These are phyloP conservation scores for Pelargonium citronellum DNA, from an alignment of 441 rosid species.

Conservation along the genomic window DNA sequence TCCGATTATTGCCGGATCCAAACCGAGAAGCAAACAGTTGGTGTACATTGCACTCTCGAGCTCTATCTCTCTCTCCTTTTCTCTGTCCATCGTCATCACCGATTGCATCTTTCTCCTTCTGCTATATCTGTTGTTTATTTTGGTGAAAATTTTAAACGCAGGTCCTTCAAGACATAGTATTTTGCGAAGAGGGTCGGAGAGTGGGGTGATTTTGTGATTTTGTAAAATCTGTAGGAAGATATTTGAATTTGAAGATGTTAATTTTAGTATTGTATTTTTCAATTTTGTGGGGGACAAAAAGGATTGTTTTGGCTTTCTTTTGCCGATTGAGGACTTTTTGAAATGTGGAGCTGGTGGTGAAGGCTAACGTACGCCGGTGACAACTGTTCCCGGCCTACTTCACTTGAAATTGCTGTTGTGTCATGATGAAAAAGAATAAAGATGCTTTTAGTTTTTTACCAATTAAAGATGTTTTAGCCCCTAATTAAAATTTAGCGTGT, in stretches of 20 bases:
- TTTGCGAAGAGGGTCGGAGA: background rate
- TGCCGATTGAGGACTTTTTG: background rate
- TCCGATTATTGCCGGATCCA: constrained; percentile 95
- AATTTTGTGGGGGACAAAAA: constrained; percentile 17
- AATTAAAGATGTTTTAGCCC: no score
- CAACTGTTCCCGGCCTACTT: constrained; percentile 23
- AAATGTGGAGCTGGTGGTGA: background rate
- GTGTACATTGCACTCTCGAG: constrained; percentile 99
- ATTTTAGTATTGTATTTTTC: background rate
- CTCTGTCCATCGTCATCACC: constrained; percentile 96
- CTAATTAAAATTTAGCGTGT: no score
- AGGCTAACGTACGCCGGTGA: constrained; percentile 33
- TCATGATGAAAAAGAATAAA: no score
- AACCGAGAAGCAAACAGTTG: constrained; percentile 82
- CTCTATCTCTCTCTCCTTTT: constrained; percentile 98
- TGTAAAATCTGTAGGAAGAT: constrained; percentile 7
- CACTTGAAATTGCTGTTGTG: no score
- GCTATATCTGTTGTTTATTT: constrained; percentile 12
- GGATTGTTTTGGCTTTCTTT: constrained; percentile 17
- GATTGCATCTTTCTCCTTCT: constrained; percentile 12
- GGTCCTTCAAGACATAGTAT: background rate
- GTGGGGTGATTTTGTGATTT: constrained; percentile 1
- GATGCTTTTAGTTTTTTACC: no score
- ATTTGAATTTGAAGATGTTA: background rate
- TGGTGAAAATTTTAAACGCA: background rate